Conservation (phyloP, 1,284 basidiomycete species). For the Sparassis latifolia region DNA sequence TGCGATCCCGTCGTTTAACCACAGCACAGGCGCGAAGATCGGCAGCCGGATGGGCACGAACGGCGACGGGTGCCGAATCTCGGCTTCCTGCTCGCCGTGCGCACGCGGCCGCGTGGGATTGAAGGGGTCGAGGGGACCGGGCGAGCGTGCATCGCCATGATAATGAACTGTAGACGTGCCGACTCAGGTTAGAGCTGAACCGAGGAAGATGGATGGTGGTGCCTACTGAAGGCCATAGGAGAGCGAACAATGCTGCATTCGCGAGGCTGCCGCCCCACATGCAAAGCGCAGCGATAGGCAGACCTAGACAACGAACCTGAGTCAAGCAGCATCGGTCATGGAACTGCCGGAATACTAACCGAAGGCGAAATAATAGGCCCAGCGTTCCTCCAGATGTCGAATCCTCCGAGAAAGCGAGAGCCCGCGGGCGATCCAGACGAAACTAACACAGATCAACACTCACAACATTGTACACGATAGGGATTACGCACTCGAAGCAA, state of each 20-base stretch:
- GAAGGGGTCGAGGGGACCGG: constrained; percentile 68
- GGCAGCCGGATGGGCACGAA: constrained; percentile 73
- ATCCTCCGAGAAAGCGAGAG: constrained; percentile 62
- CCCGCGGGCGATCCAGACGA: constrained; percentile 72
- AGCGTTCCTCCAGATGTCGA: constrained; percentile 74
- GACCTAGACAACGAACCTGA: constrained; percentile 29
- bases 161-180: constrained; percentile 49
- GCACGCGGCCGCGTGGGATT: constrained; percentile 40
- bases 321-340: constrained; percentile 3
- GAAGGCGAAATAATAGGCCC: constrained; percentile 81
- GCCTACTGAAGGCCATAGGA: constrained; percentile 69
- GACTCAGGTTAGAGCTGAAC: neutral
- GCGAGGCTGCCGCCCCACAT: constrained; percentile 66
- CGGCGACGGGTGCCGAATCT: constrained; percentile 59
- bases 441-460: constrained; percentile 34
- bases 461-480: neutral
- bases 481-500: constrained; percentile 69
- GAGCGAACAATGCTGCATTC: constrained; percentile 71
- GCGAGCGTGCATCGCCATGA: constrained; percentile 68
- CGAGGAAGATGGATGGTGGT: constrained; percentile 3
- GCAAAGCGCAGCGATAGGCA: constrained; percentile 63
- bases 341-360: constrained; percentile 35
- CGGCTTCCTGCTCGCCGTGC: constrained; percentile 26
- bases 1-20: constrained; percentile 68
- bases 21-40: constrained; percentile 65